These are phyloP conservation scores for Coemansia sp. DNA, from an alignment of 192 early-diverging fungal species.

Conservation along the genomic window DNA sequence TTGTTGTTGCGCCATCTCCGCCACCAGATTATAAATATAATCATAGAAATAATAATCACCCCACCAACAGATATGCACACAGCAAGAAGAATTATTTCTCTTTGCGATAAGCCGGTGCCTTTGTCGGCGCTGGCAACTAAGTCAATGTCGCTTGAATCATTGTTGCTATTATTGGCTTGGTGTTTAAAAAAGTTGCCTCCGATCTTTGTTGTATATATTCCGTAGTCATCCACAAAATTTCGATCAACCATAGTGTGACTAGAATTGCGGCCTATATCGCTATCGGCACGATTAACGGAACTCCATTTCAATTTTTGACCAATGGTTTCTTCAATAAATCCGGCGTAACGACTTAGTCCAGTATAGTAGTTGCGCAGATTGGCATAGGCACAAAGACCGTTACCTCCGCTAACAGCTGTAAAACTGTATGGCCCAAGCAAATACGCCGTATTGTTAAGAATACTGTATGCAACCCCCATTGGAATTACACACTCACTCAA, in stretches of 20 bases:
- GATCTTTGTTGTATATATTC: not conserved
- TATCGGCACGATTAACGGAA: not conserved
- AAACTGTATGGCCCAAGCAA: constrained; percentile 18
- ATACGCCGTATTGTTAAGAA: not conserved
- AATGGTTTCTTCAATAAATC: not conserved
- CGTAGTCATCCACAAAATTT: not conserved
- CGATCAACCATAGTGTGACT: not conserved
- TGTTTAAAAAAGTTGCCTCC: not conserved
- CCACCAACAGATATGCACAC: not conserved
- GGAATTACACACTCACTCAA: constrained; percentile 1
- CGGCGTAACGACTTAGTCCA: not conserved
- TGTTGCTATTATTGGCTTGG: not conserved
- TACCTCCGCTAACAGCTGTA: constrained; percentile 6
- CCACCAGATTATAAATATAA: not conserved
- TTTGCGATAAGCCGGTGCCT: not conserved
- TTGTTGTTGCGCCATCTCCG: not conserved
- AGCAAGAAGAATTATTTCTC: not conserved
- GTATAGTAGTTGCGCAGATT: constrained; percentile 17
- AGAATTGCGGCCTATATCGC: no score
- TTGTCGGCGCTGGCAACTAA: not conserved
- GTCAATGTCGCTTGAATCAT: not conserved
- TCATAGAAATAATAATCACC: not conserved
- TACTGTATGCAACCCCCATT: not conserved
- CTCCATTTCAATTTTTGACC: not conserved
- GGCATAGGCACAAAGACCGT: constrained; percentile 8